Conservation (phyloP, 768 basidiomycete genomes). For the Rickenella mellea region DNA sequence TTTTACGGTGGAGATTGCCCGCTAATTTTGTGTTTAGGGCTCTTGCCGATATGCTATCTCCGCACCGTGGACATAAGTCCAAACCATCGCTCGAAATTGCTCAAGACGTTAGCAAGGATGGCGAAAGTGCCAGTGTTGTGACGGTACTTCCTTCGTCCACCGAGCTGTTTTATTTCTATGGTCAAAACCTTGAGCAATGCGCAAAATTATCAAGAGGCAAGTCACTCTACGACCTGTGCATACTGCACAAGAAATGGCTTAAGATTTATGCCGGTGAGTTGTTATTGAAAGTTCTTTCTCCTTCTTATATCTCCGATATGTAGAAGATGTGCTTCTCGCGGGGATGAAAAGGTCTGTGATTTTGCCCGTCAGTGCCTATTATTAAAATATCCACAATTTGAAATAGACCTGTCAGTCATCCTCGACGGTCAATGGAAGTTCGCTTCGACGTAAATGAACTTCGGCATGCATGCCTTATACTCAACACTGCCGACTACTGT, state of each 20-base stretch:
- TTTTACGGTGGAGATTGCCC: background rate
- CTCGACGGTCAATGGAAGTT: constrained; percentile 69
- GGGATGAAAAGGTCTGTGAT: constrained; percentile 58
- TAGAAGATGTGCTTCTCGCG: constrained; percentile 80
- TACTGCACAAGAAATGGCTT: constrained; percentile 89
- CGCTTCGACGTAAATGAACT: constrained; percentile 70
- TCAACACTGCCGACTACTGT: constrained; percentile 98
- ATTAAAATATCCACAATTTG: constrained; percentile 4
- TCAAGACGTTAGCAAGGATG: constrained; percentile 30
- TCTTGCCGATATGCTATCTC: constrained; percentile 82
- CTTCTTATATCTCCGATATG: constrained; percentile 5
- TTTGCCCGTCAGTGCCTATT: background rate
- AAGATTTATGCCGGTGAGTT: constrained; percentile 78
- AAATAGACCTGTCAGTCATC: constrained; percentile 26
- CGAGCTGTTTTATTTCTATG: constrained; percentile 95
- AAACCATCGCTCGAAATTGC: constrained; percentile 59
- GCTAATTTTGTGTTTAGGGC: constrained; percentile 37
- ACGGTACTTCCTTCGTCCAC: constrained; percentile 93
- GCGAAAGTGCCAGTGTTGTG: constrained; percentile 39
- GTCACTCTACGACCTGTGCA: constrained; percentile 72
- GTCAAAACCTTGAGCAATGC: constrained; percentile 89
- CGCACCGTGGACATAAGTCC: constrained; percentile 56
- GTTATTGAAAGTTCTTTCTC: constrained; percentile 5
- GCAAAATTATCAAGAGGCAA: constrained; percentile 81
- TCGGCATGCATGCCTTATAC: constrained; percentile 75